Base-by-base conservation (phyloP, 2,329 filamentous ascomycete species). In the Aspergillus hiratsukae region DNA sequence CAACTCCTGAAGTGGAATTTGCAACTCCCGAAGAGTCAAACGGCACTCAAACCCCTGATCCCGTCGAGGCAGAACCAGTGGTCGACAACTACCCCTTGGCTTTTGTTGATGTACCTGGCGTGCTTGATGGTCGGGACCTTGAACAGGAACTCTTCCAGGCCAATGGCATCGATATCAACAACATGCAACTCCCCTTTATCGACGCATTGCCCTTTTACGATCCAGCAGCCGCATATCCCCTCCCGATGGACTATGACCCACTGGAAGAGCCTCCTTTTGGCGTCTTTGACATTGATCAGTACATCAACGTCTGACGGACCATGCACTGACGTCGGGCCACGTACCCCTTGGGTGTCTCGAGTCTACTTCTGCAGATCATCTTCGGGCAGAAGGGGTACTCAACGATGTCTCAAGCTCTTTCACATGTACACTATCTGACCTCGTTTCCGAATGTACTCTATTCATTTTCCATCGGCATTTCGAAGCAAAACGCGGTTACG, bases 51-150 rank as follows among this genome's bases (percentile, higher is more conserved):
- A 45, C 53, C 14, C 53, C 56, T 11, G 45, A 52, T 48, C 11
- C 23, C 17, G 43, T 51, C 40, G 57, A 56, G 25, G 35, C 51
- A 41, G 53, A 46, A 43, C 45, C 37, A 28, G 21, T 43, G 21
- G 31, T 49, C 29, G 28, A 48, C n/a, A 52, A 49, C 28, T 14
- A 41, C 3, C 9, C 37, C 8, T 19, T 19, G 37, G 37, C 10
- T 7, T n/a, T 41, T n/a, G 14, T n/a, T 17, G 3, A 41, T 41
- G 37, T 41, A 41, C 37, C 37, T 41, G 37, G 17, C n/a, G 14
- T 41, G 17, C 17, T 5, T 41, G n/a, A 19, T n/a, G n/a, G 37
- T 19, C 37, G 8, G 8, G 17, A 41, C 2, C 37, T 41, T n/a
- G 37, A 19, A 19, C 37, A 19, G 17, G 14, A 8, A n/a, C 4